Percentiles rank a stretch among this genome's conserved stretches.
Evolutionary conservation across 2,329 filamentous ascomycete species (phyloP).

Genomic region (Aspergillus viridinutans): DNA sequence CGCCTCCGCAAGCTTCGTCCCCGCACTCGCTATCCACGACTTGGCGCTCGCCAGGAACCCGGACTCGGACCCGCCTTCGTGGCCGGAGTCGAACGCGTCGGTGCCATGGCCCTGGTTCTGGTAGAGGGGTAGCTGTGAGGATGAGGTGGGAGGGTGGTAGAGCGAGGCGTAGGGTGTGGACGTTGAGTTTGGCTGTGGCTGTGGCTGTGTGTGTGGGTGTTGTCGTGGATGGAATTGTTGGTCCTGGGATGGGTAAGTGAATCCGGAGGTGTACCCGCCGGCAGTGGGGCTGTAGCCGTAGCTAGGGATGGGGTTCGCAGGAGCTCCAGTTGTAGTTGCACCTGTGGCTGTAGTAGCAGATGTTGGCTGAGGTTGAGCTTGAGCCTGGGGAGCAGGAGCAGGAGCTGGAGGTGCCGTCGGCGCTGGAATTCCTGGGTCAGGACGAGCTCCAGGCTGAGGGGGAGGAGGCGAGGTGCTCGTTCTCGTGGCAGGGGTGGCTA

Average conservation of each 20-base stretch:
- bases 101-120: conserved; percentile 1
- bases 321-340: conserved; percentile 39
- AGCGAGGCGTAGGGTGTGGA: conserved; percentile 24
- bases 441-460: conserved; percentile 35
- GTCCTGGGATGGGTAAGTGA: not conserved
- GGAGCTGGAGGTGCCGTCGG: conserved; percentile 3
- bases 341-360: not conserved
- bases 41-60: conserved; percentile 37
- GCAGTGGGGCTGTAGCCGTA: not conserved
- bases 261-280: not conserved
- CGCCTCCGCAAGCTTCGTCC: conserved; percentile 40
- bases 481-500: conserved; percentile 21
- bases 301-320: conserved; percentile 23
- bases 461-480: conserved; percentile 34
- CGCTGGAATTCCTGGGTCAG: conserved; percentile 8
- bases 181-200: conserved; percentile 21
- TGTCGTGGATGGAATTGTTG: not conserved
- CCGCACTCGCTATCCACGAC: conserved; percentile 40
- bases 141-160: conserved; percentile 17
- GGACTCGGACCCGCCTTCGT: not conserved
- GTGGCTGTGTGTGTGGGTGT: conserved; percentile 1
- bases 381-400: conserved; percentile 8
- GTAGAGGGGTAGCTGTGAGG: conserved; percentile 13
- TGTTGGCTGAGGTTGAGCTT: conserved; percentile 1
- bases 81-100: not conserved